A percentile compares a stretch with the other conserved stretches of the same genome.
phyloP scores from a whole-genome alignment of 1,284 basidiomycete species.

The Singerocomus rubriflavus region DNA sequence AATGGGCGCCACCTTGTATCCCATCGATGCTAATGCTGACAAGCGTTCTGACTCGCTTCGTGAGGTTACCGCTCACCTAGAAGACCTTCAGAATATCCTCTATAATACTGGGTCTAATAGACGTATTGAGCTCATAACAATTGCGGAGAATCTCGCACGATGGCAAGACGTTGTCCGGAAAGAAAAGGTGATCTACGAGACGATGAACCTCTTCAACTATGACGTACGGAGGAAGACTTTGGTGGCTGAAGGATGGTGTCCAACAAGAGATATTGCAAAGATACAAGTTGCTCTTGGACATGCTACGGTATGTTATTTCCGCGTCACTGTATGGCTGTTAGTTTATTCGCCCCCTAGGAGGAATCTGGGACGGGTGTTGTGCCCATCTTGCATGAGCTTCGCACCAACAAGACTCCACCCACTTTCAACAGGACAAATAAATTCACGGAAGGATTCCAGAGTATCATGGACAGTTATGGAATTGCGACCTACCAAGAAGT shows the following conservation, averaged over 20 bases:
- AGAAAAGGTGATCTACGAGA: conserved; percentile 96
- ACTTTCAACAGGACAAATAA: conserved; percentile 96
- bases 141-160: conserved; percentile 83
- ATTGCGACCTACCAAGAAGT: conserved; percentile 95
- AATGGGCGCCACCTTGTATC: conserved; percentile 96
- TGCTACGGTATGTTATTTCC: conserved; percentile 67
- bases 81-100: conserved; percentile 89
- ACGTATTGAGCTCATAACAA: conserved; percentile 79
- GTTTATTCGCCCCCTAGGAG: conserved; percentile 51
- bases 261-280: conserved; percentile 82
- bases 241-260: conserved; percentile 98
- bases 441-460: conserved; percentile 97
- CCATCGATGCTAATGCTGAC: conserved; percentile 92
- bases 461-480: conserved; percentile 98
- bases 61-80: conserved; percentile 86
- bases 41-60: conserved; percentile 88
- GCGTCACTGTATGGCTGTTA: not conserved
- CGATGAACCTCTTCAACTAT: conserved; percentile 92
- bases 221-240: conserved; percentile 93
- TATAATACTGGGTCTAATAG: conserved; percentile 89
- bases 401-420: conserved; percentile 89
- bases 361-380: conserved; percentile 91
- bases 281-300: conserved; percentile 90
- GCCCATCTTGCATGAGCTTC: conserved; percentile 89
- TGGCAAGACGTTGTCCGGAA: conserved; percentile 96